Evolutionary conservation across 129 eudicot genomes (phyloP).

Genomic region (Tagetes erecta): DNA sequence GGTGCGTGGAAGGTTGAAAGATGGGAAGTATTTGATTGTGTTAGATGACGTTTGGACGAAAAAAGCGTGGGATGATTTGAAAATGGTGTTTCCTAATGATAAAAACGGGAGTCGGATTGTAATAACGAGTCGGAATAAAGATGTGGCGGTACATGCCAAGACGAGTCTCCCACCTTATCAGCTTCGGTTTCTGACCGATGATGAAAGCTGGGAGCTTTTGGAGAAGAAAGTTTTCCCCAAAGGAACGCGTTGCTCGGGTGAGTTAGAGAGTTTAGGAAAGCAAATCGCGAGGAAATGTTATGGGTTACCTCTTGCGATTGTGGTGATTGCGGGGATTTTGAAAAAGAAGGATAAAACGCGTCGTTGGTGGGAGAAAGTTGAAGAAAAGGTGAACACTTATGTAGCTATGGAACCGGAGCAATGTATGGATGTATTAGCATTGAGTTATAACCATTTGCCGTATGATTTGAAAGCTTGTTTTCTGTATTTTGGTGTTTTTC

Average conservation of each 20-base stretch:
- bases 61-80: too few relatives aligned
- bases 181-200: constrained; percentile 33
- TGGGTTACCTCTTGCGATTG: constrained; percentile 51
- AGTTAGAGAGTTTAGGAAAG: constrained; percentile 31
- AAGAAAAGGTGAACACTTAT: constrained; percentile 36
- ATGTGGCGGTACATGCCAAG: constrained; percentile 27
- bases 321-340: constrained; percentile 49
- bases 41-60: constrained; percentile 46
- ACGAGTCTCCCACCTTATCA: constrained; percentile 25
- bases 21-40: constrained; percentile 41
- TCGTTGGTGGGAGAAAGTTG: constrained; percentile 43
- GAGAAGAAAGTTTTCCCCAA: constrained; percentile 38
- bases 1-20: constrained; percentile 17
- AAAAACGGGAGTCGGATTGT: constrained; percentile 36
- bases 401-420: constrained; percentile 43
- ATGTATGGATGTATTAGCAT: constrained; percentile 42
- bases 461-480: too few relatives aligned
- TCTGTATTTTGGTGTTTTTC: too few relatives aligned
- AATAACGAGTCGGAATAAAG: constrained; percentile 36
- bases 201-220: constrained; percentile 50
- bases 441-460: constrained; percentile 51
- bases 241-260: constrained; percentile 36
- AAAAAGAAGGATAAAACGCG: constrained; percentile 33
- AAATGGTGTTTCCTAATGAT: constrained; percentile 33
- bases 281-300: constrained; percentile 39